Evolutionary conservation across 1,284 basidiomycete genomes (phyloP), one percentile per base, ranked within the genome.

Genomic region (Porodaedalea pini): DNA sequence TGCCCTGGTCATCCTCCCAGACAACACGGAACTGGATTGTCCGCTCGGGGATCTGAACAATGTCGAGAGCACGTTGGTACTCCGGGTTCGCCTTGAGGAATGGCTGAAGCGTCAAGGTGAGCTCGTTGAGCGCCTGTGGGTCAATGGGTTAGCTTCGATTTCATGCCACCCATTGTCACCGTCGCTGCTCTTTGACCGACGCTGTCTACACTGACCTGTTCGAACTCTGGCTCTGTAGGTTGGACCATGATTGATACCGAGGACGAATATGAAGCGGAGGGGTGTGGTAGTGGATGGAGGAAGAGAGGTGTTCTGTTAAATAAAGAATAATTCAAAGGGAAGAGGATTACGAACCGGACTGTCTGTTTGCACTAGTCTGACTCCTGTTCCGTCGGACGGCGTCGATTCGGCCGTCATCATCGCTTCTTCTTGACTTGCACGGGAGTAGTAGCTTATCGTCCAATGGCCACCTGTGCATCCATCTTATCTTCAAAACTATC

Each of bases 1-100:
- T 67, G 50, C 83, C 84, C 61, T 84, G 74, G 71, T 91, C 89
- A 66, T 86, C 83, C 71, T 92, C 88, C 88, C 88, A 91, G 62
- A 83, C 79, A 53, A 92, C 87, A 65, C 86, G 82, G 81, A 88
- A 88, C 70, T 88, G 86, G 65, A 91, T 77, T 69, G 90, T 70
- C 64, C 88, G 84, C 73, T 91, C 88, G 41, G 88, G 89, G 67
- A 90, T 77, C 69, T 85, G 80, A 55, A 87, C 76, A 65, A 90
- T 78, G 59, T 85, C 80, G 64, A 91, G 78, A 19, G 86, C 86
- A 67, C 81, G 83, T 70, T 83, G 75, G 78, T 90, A 89, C 64
- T 83, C 79, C 32, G 88, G 87, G 71, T 88, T 80, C 64, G 81
- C 78, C 61, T 75, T 76, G 67, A 92, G 78, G 78, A 92, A 88